Evolutionary conservation across 345 rosid species (phyloP), one percentile per base, ranked within the genome.

Genomic region (Lepidium africanum): DNA sequence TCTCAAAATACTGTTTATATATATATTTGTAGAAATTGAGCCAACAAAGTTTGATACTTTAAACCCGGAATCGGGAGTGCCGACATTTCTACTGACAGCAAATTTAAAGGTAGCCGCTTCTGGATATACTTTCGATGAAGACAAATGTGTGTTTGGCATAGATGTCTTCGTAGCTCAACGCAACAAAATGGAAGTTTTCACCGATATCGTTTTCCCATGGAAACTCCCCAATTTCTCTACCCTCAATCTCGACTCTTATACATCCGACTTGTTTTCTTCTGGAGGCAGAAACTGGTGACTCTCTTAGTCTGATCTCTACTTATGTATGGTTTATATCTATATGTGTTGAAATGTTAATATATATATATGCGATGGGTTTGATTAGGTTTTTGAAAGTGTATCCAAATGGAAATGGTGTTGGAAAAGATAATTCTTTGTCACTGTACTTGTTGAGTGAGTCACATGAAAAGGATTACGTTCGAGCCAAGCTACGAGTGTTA

Each of bases 221-320:
- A 23, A 47, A 9, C 13, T 69, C 14, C 1, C 53, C 27, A 10
- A 37, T 21, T 59, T 69, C 41, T 69, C 49, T 12, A 69, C 57
- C 6, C 14, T 15, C 7, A 0, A 3, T 15, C 11, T 1, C 4
- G 65, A 69, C 9, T 39, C 25, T 38, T 47, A 47, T 32, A 47
- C 46, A 47, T 69, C 65, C 17, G 50, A 58, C 2, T 4, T 25
- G 7, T 58, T 58, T 47, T 23, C 32, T 17, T 37, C 55, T 6
- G 65, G 73, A 47, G 65, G 57, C 35, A 69, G 55, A 37, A 69
- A 69, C 37, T 69, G 73, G 73, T 69, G 10, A 47, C 21, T 41
- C 40, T 39, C 60, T 65, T 9, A 11, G 17, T 65, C 49, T 6
- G 32, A 30, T 25, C 16, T 35, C 6, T 39, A 50, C 37, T 52